These are phyloP conservation scores for Diaporthe amygdali DNA, from an alignment of 2,329 filamentous ascomycete species.

Conservation along the genomic window DNA sequence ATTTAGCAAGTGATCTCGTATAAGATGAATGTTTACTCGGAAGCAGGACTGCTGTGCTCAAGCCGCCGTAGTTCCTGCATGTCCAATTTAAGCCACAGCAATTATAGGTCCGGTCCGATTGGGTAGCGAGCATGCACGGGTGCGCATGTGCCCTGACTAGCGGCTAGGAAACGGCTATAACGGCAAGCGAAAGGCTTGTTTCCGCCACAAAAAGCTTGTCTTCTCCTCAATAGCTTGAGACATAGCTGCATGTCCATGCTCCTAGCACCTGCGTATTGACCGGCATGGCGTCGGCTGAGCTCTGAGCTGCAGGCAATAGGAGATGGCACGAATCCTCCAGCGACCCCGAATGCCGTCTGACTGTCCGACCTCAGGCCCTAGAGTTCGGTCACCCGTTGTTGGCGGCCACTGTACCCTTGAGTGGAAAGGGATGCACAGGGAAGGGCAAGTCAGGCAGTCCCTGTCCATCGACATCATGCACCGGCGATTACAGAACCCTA, in stretches of 20 bases:
- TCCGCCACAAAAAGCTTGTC: slow-evolving; percentile 12
- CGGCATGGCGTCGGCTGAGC: neutral
- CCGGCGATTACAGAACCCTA: neutral
- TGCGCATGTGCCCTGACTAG: neutral
- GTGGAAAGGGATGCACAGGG: neutral
- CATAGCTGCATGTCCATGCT: neutral
- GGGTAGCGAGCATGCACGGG: neutral
- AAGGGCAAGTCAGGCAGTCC: neutral
- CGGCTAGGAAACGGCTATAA: slow-evolving; percentile 1
- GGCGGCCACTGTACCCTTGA: no score
- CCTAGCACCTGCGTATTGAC: neutral
- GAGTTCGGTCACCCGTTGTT: no score
- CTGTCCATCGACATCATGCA: neutral
- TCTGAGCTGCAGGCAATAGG: neutral
- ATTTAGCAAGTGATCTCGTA: slow-evolving; percentile 5
- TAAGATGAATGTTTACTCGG: neutral
- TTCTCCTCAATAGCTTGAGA: neutral
- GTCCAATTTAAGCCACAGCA: slow-evolving; percentile 2
- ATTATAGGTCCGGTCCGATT: slow-evolving; percentile 3
- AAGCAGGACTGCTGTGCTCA: neutral
- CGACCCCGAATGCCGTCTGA: no score
- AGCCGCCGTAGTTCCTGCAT: slow-evolving; percentile 1
- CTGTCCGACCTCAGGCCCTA: neutral
- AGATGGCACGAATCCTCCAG: neutral
- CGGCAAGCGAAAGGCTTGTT: slow-evolving; percentile 13